A percentile compares a stretch with the other conserved stretches of the same genome.
Evolutionary conservation across 2,329 filamentous ascomycete species (phyloP).

Genomic region (Chrysosporium keratinophilum): DNA sequence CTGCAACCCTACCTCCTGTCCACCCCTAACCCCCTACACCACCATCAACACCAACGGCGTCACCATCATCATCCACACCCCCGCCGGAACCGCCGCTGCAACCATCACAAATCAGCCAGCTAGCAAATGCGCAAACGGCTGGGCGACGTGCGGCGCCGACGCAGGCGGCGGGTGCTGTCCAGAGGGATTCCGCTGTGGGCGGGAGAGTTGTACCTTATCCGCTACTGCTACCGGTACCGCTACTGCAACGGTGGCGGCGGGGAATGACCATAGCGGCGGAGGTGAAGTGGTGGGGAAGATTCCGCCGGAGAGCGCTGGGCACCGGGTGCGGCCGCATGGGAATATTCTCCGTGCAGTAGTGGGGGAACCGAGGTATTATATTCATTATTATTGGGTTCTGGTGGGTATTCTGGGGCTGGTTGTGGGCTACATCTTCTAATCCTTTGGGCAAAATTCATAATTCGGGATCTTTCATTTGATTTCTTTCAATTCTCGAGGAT

Average conservation of each 20-base stretch:
- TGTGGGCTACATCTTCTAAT: conserved; percentile 1
- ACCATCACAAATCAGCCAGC: conserved; percentile 12
- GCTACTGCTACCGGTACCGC: conserved; percentile 24
- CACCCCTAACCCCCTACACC: conserved; percentile 51
- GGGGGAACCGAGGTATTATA: conserved; percentile 5
- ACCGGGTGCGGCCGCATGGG: neutral
- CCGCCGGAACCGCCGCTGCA: conserved; percentile 35
- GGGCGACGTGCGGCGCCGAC: conserved; percentile 60
- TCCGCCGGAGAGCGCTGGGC: conserved; percentile 18
- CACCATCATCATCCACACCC: conserved; percentile 57
- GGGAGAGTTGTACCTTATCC: conserved; percentile 56
- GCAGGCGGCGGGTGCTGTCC: conserved; percentile 76
- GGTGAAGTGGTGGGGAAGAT: conserved; percentile 38
- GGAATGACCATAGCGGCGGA: neutral
- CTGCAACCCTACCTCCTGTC: conserved; percentile 70
- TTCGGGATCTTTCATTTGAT: neutral
- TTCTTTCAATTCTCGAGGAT: neutral
- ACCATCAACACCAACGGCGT: conserved; percentile 54
- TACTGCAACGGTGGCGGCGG: neutral
- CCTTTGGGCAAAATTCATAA: too few species aligned
- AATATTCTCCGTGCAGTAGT: neutral
- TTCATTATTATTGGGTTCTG: too few species aligned
- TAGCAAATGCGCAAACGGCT: conserved; percentile 61
- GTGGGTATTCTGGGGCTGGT: neutral
- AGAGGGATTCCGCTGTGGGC: conserved; percentile 61